Base-by-base conservation (phyloP, 345 rosid genomes). In the Melastoma malabathricum region DNA sequence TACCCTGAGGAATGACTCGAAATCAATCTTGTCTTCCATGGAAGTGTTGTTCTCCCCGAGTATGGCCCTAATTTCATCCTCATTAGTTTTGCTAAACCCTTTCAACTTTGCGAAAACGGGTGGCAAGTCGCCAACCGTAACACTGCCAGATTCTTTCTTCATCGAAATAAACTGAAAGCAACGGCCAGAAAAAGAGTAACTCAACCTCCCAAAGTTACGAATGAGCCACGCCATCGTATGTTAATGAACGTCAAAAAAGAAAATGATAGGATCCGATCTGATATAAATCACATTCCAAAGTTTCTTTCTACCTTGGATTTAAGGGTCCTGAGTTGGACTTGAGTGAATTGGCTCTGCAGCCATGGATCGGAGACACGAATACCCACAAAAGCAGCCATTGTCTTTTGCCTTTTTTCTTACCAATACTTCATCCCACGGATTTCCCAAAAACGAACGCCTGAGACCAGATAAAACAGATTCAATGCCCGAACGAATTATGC, bases 301-400 rank as follows among this genome's bases (percentile, higher is more conserved):
- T 41, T 10, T 1, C 38, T 7, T 15, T 18, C 66, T 53, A 86
- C 98, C 88, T 79, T 81, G 49, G 98, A 82, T 73, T 92, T 92
- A 46, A 92, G 95, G 44, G 90, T 76, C 12, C 97, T 95, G 13
- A 87, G 73, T 69, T 92, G 94, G 18, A 92, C 98, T 73, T 92
- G 98, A 49, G 98, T 92, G 82, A 92, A 92, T 65, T 92, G 95
- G 69, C 98, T 76, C 48, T 92, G 98, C 56, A 92, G 84, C 97
- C 84, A 76, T 67, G 82, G 88, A 87, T 92, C 98, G 66, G 97
- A 84, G 57, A 92, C 95, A 52, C 78, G 57, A 22, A 92, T 89
- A 52, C 98, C 98, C 61, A 72, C 89, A 71, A 76, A 92, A 74
- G 83, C 72, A 61, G 98, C 75, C 98, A 92, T 92, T 12, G n/a